phyloP scores from a whole-genome alignment of 257 asterid genomes.

The Plantago elongata region DNA sequence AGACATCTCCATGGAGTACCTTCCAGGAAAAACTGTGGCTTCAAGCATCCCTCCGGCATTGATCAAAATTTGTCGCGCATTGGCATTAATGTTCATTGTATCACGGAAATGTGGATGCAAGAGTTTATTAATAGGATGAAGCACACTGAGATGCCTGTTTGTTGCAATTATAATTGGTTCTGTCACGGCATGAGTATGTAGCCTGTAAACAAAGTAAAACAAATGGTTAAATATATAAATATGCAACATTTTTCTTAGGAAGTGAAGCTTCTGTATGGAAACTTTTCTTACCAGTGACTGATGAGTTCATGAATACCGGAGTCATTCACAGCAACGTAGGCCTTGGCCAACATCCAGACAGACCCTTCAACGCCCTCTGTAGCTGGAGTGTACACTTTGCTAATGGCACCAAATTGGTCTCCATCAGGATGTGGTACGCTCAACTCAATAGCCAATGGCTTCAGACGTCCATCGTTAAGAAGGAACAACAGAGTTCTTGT shows the following conservation, averaged over 20 bases:
- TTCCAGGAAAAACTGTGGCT: conserved; percentile 44
- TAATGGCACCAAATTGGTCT: conserved; percentile 33
- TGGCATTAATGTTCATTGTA: conserved; percentile 64
- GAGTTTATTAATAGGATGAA: conserved; percentile 62
- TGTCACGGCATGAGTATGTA: conserved; percentile 51
- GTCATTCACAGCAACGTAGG: conserved; percentile 46
- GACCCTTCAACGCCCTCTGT: conserved; percentile 29
- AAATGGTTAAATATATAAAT: background rate
- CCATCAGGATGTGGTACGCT: conserved; percentile 46
- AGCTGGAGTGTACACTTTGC: conserved; percentile 47
- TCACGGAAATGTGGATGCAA: conserved; percentile 64
- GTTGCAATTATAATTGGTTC: conserved; percentile 73
- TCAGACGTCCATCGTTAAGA: conserved; percentile 34
- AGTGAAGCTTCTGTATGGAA: too few species aligned
- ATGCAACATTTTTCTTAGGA: too few species aligned
- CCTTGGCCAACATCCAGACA: conserved; percentile 51
- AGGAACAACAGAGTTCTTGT: conserved; percentile 49
- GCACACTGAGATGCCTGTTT: conserved; percentile 49
- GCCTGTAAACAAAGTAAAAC: conserved; percentile 26
- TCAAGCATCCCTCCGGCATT: conserved; percentile 62
- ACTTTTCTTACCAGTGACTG: conserved; percentile 37
- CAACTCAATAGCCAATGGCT: conserved; percentile 45
- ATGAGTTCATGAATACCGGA: conserved; percentile 54
- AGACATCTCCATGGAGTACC: conserved; percentile 53
- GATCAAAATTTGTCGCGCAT: conserved; percentile 47